Base-by-base conservation (phyloP, 176 grass and related monocot genomes). In the Oryza brachyantha region DNA sequence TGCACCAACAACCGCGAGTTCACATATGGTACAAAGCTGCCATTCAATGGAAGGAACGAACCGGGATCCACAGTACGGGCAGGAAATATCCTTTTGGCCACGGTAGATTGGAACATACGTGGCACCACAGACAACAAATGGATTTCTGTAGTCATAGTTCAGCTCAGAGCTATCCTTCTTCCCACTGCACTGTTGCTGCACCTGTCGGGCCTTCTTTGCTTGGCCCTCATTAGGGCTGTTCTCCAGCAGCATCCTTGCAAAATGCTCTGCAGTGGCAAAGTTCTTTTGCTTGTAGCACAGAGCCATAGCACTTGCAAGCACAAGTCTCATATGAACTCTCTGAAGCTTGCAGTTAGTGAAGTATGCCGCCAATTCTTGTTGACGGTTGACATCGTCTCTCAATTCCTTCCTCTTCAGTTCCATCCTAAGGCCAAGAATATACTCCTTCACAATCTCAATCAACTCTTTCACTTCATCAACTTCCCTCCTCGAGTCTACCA, bases 281-380 rank as follows among this genome's bases (percentile, higher is more conserved):
- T 93, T 98, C 70, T 75, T 84, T 24, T 89, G 87, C 60, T 86
- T 93, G 84, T 75, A 98, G 82, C 90, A 98, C 26, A 87, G 89
- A 31, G 38, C 69, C 96, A 98, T 98, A 52, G 96, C 96, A 14
- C 75, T 94, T 0, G 74, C 64, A 32, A 98, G 88, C 65, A 93
- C 96, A 11, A 98, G 96, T 29, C 89, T 86, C 86, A 91, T 89
- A 79, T 98, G 96, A 73, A 98, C 74, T 76, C 85, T 93, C 76
- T 98, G 96, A 73, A 98, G 90, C 59, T 98, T 98, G 74, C 96
- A 94, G 81, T 98, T 98, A 26, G 96, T 94, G 79, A 98, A 98
- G 78, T 98, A 98, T 13, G 96, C 96, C 5, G 96, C 90, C 72
- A 98, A 78, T 65, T 98, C 96, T 67, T 92, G 90, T 70, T 98